phyloP scores from a whole-genome alignment of 768 basidiomycete genomes.

The Tulasnella calospora region DNA sequence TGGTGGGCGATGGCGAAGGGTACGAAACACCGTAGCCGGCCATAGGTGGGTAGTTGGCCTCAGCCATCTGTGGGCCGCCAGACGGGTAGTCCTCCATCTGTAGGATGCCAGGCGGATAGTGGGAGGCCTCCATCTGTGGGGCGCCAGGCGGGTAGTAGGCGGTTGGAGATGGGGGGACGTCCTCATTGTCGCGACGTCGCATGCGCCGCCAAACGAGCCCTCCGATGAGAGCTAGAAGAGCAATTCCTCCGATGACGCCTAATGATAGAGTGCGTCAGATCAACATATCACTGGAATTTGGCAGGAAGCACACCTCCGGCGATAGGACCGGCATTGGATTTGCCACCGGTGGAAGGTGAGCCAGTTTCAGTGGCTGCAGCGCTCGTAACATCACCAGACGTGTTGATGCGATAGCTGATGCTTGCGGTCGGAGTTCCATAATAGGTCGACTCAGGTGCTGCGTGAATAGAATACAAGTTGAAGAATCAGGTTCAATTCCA shows the following conservation, averaged over 20 bases:
- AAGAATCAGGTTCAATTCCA: neutral
- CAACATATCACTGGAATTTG: neutral
- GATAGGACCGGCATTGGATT: neutral
- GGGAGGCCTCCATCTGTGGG: no score
- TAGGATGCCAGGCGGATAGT: no score
- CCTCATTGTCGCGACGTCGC: neutral
- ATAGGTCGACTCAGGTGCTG: constrained; percentile 21
- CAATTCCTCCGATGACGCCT: constrained; percentile 20
- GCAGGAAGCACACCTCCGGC: constrained; percentile 12
- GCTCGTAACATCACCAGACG: neutral
- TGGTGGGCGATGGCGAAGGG: neutral
- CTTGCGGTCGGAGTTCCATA: constrained; percentile 16
- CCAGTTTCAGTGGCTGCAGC: no score
- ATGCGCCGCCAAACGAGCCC: neutral
- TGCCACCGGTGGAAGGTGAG: neutral
- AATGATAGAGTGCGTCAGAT: neutral
- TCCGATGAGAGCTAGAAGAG: neutral
- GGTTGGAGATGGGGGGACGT: neutral
- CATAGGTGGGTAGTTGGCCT: neutral
- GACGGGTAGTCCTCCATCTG: neutral
- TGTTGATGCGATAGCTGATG: neutral
- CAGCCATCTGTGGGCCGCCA: neutral
- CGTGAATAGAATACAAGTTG: neutral
- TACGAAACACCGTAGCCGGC: neutral
- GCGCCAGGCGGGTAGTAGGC: neutral